These are phyloP conservation scores for Trametes cingulata DNA, from an alignment of 768 basidiomycete genomes.

Conservation along the genomic window DNA sequence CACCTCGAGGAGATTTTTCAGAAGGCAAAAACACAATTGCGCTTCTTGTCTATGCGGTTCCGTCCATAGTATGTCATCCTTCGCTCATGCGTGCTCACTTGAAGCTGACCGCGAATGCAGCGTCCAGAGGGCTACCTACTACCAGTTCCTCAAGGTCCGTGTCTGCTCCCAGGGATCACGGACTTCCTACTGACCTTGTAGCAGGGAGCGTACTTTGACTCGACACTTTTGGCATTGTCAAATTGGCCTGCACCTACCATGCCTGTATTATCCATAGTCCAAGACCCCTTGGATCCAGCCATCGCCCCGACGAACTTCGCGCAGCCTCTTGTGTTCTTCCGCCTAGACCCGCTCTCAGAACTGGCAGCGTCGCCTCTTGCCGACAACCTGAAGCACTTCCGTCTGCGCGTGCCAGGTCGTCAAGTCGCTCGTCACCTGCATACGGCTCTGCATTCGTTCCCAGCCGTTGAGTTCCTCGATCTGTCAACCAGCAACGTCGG, in stretches of 20 bases:
- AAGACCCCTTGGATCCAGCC: constrained; percentile 56
- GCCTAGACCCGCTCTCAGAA: constrained; percentile 55
- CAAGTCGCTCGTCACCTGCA: constrained; percentile 47
- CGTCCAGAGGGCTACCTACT: constrained; percentile 74
- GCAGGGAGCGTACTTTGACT: constrained; percentile 85
- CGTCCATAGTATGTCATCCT: constrained; percentile 69
- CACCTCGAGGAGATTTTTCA: constrained; percentile 72
- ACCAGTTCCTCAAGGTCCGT: constrained; percentile 74
- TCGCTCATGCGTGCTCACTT: neutral
- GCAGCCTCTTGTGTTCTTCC: constrained; percentile 87
- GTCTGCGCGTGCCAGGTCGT: constrained; percentile 74
- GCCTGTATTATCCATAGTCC: constrained; percentile 58
- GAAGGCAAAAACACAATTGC: constrained; percentile 47
- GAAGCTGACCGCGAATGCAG: constrained; percentile 34
- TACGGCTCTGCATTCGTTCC: constrained; percentile 38
- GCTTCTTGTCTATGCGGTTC: constrained; percentile 67
- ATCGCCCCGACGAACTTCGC: constrained; percentile 54
- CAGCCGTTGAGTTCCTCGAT: constrained; percentile 63
- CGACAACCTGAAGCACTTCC: constrained; percentile 51
- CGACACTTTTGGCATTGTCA: constrained; percentile 59
- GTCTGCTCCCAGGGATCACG: neutral
- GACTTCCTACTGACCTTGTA: neutral
- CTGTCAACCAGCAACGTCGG: constrained; percentile 68
- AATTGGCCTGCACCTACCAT: constrained; percentile 55
- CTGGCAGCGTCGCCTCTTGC: constrained; percentile 48